Evolutionary conservation across 1,139 yeast genomes (phyloP), one percentile per base, ranked within the genome.

Genomic region (Yamadazyma sp.): DNA sequence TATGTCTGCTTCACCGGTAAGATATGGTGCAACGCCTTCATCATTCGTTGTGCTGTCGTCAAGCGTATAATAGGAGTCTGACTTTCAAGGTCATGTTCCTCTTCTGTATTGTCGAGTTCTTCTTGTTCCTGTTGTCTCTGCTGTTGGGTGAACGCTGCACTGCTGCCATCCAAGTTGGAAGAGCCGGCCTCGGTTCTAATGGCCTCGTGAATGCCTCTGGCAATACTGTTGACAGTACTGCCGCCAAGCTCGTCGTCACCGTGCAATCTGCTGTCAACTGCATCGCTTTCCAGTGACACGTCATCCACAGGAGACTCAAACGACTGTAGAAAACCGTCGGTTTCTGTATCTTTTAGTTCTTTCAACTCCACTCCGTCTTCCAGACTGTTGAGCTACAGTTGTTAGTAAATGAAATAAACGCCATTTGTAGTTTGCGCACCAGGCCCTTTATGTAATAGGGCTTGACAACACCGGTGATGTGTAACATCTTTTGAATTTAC

Each of bases 1-100:
- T 71, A 71, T 3, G 77, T 71, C 44, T 67, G 73, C 41, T 56
- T 64, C 32, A 71, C 55, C 5, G 76, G 75, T 3, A 70, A 49
- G 8, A 70, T 47, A 39, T 59, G 64, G 41, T 62, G 53, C 15
- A 68, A 48, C 6, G 65, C 68, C 40, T 64, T 61, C 41, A 59
- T 42, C 24, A 65, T 52, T 24, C 75, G 50, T 42, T 62, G 63
- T 18, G 57, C 51, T 3, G 64, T 51, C 6, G 69, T 56, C 34
- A 53, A 42, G 25, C 49, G 40, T 11, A 43, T 37, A 10, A 51
- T 45, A 11, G 45, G 35, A 10, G 34, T 32, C 43, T 60, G 66
- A 46, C 43, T 51, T 34, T 60, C 67, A 14, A 47, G 39, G 28
- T 47, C 53, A 5, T n/a, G 29, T 9, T 14, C 25, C 10, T 27